A percentile compares a stretch with the other conserved stretches of the same genome.
Conservation (phyloP, 768 basidiomycete genomes). For the Chalciporus pseudorubinellus region DNA sequence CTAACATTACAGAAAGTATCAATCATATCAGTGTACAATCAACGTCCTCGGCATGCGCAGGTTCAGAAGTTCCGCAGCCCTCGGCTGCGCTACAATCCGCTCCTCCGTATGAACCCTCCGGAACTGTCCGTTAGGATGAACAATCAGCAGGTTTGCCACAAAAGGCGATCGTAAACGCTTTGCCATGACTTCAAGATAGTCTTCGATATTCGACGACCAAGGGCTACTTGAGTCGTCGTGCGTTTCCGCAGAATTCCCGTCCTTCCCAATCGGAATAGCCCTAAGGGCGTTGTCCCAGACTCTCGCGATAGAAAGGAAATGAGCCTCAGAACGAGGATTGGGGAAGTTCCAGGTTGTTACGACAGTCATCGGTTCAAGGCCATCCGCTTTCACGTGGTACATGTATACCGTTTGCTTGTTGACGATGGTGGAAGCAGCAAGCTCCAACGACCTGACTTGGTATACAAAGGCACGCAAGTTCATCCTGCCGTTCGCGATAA, state of each 20-base stretch:
- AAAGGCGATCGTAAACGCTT: constrained; percentile 20
- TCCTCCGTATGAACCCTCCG: constrained; percentile 23
- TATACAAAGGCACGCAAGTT: constrained; percentile 26
- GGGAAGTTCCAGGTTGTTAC: constrained; percentile 13
- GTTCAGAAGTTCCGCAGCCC: constrained; percentile 10
- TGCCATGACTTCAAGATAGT: constrained; percentile 9
- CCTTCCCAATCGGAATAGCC: neutral
- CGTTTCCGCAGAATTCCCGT: neutral
- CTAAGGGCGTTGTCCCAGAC: constrained; percentile 25
- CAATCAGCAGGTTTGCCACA: constrained; percentile 23
- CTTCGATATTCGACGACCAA: constrained; percentile 13
- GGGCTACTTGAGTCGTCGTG: constrained; percentile 6
- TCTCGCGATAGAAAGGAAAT: constrained; percentile 16
- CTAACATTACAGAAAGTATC: neutral
- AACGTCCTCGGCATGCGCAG: constrained; percentile 19
- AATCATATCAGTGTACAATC: constrained; percentile 17
- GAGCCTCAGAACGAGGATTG: neutral
- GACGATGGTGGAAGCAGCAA: constrained; percentile 5
- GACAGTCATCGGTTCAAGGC: constrained; percentile 16
- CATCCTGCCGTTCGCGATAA: constrained; percentile 31
- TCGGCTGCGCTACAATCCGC: constrained; percentile 20
- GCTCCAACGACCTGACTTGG: constrained; percentile 15
- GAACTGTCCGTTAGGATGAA: constrained; percentile 19
- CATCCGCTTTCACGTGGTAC: constrained; percentile 23
- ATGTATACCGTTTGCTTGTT: constrained; percentile 11